Evolutionary conservation across 2,329 filamentous ascomycete species (phyloP).

Genomic region (Bretziella fagacearum): DNA sequence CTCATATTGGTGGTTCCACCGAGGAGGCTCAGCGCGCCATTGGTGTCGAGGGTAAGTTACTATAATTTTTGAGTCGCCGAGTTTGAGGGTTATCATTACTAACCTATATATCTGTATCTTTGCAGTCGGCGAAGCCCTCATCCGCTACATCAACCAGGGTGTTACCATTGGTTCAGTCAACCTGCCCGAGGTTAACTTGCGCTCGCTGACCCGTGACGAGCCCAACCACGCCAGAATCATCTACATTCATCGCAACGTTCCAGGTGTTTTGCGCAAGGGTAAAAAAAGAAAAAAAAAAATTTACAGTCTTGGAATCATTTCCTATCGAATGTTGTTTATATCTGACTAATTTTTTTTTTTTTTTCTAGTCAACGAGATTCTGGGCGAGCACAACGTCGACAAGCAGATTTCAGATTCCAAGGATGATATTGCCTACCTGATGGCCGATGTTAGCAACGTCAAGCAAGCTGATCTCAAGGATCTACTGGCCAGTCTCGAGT

Average conservation of each 20-base stretch:
- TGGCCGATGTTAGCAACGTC: constrained; percentile 92
- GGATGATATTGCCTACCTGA: constrained; percentile 87
- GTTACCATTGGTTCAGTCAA: constrained; percentile 86
- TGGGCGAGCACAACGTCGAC: constrained; percentile 92
- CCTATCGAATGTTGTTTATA: too few relatives aligned
- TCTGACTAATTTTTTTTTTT: background rate
- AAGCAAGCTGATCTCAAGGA: constrained; percentile 66
- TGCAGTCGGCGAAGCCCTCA: constrained; percentile 63
- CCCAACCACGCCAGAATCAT: constrained; percentile 79
- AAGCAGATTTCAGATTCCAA: constrained; percentile 96
- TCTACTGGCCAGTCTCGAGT: constrained; percentile 68
- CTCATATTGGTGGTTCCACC: constrained; percentile 93
- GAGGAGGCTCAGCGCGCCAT: constrained; percentile 96
- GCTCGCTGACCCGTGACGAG: constrained; percentile 80
- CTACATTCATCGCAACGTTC: constrained; percentile 93
- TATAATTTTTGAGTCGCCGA: too few relatives aligned
- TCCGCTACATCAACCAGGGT: constrained; percentile 91
- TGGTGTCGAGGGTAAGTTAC: constrained; percentile 53
- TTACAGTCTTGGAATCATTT: too few relatives aligned
- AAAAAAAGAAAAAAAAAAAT: too few relatives aligned
- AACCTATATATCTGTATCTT: constrained; percentile 14
- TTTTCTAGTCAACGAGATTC: constrained; percentile 67
- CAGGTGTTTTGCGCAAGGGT: constrained; percentile 79
- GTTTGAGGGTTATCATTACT: background rate
- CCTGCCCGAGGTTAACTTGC: constrained; percentile 82